Evolutionary conservation across 2,329 filamentous ascomycete species (phyloP).

Genomic region (Parastagonospora nodorum): DNA sequence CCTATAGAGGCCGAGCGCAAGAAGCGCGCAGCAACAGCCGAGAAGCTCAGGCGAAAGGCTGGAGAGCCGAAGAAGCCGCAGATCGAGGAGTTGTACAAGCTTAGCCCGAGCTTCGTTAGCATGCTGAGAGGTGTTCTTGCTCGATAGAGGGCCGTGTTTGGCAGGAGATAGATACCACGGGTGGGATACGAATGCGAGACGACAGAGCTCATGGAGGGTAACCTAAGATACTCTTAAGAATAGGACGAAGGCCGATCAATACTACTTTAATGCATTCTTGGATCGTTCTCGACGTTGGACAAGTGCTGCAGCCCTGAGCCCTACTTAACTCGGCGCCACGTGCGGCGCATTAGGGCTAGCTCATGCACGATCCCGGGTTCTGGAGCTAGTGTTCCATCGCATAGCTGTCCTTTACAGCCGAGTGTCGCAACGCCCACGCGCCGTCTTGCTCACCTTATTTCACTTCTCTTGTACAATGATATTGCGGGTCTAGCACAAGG

Average conservation of each 20-base stretch:
- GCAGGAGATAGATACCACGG: background rate
- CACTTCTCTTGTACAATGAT: constrained; percentile 30
- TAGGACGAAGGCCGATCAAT: background rate
- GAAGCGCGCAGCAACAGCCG: constrained; percentile 75
- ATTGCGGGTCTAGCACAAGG: constrained; percentile 25
- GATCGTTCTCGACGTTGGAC: background rate
- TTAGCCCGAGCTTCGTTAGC: constrained; percentile 77
- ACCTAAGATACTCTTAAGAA: background rate
- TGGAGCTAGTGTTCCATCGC: constrained; percentile 27
- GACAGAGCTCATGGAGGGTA: background rate
- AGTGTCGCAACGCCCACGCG: constrained; percentile 28
- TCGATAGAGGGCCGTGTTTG: constrained; percentile 20
- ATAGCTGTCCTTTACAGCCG: constrained; percentile 43
- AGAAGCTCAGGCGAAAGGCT: constrained; percentile 77
- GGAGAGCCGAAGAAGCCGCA: constrained; percentile 83
- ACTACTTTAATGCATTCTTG: background rate
- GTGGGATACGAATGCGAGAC: background rate
- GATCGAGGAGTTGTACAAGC: constrained; percentile 78
- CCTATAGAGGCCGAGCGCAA: constrained; percentile 87
- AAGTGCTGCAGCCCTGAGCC: background rate
- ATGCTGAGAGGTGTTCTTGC: constrained; percentile 85
- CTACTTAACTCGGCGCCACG: constrained; percentile 5
- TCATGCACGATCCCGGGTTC: constrained; percentile 11
- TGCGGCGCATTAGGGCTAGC: constrained; percentile 15
- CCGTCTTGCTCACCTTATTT: constrained; percentile 18